Evolutionary conservation across 208 protist genomes (phyloP), one percentile per base, ranked within the genome.

Genomic region (Balamuthia mandrillaris): DNA sequence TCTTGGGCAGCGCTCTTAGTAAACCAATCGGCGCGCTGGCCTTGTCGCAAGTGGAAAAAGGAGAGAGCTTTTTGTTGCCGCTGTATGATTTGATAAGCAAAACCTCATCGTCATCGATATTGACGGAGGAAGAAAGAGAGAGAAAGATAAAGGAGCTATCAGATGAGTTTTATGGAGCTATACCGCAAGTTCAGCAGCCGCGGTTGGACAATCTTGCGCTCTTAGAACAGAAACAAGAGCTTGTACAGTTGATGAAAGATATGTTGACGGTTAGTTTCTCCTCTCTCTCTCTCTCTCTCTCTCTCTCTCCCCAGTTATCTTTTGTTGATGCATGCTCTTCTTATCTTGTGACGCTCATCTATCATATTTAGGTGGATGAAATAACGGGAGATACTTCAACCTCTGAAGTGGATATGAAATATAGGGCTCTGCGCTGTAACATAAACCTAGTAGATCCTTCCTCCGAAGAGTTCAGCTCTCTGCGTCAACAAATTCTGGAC

Each of bases 191-290:
- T n/a, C 7, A 27, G 16, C 39, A 44, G 27, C 9, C 65, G 42
- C 9, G 3, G 27, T 35, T 75, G 41, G 18, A 21, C 0, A 54
- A 37, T 6, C 5, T 75, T 7, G 65, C 45, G 35, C 27, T 24
- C n/a, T n/a, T 75, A n/a, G 65, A 4, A 6, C 41, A 75, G 65
- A 75, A 75, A 44, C 33, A 41, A 44, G 65, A 75, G 21, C 65
- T 75, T 0, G n/a, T 75, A 14, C 65, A 75, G 65, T 31, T 75
- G 12, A 75, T 75, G 65, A n/a, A 51, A 27, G 65, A 75, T 31
- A 51, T 75, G 65, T 21, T 75, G 5, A 75, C 9, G 65, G 65
- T 72, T 68, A 39, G 16, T 18, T 24, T 24, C 47, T 24, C 14
- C 47, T 24, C 47, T 54, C 18, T 18, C 18, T 54, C 4, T 65